A percentile compares a stretch with the other conserved stretches of the same genome.
Conservation (phyloP, 306 rosid genomes). For the Sicyos baderoa region DNA sequence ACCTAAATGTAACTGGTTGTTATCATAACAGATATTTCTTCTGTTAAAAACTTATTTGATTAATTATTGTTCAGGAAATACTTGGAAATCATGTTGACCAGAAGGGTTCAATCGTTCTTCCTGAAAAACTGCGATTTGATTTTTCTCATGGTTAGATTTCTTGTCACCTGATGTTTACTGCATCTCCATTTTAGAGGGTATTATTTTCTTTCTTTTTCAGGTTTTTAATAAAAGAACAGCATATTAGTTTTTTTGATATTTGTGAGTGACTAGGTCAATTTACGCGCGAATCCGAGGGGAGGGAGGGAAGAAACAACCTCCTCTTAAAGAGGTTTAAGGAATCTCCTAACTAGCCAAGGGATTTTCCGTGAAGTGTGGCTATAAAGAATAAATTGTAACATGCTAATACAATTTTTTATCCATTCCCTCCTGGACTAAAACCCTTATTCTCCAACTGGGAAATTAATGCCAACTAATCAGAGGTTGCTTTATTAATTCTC, state of each 20-base stretch:
- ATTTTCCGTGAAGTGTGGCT: no score
- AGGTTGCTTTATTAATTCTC: neutral
- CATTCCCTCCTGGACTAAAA: no score
- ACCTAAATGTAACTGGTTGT: neutral
- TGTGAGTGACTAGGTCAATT: no score
- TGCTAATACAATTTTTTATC: no score
- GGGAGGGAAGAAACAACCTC: neutral
- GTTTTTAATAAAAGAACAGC: neutral
- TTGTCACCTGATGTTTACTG: neutral
- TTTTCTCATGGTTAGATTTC: conserved; percentile 81
- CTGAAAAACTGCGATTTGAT: conserved; percentile 92
- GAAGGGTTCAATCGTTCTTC: conserved; percentile 95
- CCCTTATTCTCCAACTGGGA: no score
- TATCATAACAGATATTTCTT: neutral
- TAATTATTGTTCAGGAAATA: conserved; percentile 54
- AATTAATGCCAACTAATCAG: no score
- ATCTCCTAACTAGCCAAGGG: neutral
- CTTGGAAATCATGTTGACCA: conserved; percentile 91
- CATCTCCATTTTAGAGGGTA: neutral
- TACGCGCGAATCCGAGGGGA: neutral
- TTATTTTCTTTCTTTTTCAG: neutral
- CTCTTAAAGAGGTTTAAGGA: neutral
- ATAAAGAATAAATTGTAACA: no score
- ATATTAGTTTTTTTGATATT: neutral
- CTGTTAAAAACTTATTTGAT: neutral